Percentiles rank a stretch among this genome's conserved stretches.
Conservation (phyloP, 345 rosid species). For the Eucalyptus polybractea region DNA sequence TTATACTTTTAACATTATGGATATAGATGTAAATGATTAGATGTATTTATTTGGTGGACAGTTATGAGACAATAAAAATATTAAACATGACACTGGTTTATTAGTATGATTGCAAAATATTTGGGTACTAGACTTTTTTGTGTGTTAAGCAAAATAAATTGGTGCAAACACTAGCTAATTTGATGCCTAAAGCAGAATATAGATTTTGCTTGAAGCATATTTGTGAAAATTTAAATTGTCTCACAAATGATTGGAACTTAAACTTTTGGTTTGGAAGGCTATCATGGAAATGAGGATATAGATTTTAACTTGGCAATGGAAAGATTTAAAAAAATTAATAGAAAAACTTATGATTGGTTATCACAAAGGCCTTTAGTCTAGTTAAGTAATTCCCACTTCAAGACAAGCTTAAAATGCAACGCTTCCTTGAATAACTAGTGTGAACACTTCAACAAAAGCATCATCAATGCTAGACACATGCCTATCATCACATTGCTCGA, state of each 20-base stretch:
- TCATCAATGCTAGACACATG: fast-evolving
- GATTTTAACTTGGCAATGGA: background rate
- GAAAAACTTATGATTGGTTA: background rate
- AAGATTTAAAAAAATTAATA: no score
- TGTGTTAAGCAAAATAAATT: no score
- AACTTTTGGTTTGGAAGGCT: no score
- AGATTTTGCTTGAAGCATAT: background rate
- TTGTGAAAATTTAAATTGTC: no score
- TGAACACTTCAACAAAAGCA: background rate
- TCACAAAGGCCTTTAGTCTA: background rate
- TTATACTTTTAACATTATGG: no score
- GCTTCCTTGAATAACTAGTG: no score
- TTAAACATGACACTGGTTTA: background rate
- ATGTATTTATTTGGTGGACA: background rate
- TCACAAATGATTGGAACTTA: fast-evolving
- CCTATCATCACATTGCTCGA: background rate
- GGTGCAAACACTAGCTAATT: background rate
- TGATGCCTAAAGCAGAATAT: fast-evolving
- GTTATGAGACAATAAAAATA: fast-evolving
- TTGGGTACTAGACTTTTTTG: background rate
- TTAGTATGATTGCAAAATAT: no score
- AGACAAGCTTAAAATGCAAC: fast-evolving
- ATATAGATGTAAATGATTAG: no score
- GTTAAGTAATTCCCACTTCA: no score
- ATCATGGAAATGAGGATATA: background rate